phyloP scores from a whole-genome alignment of 164 flowering plant genomes.

The Litsea cubeba region DNA sequence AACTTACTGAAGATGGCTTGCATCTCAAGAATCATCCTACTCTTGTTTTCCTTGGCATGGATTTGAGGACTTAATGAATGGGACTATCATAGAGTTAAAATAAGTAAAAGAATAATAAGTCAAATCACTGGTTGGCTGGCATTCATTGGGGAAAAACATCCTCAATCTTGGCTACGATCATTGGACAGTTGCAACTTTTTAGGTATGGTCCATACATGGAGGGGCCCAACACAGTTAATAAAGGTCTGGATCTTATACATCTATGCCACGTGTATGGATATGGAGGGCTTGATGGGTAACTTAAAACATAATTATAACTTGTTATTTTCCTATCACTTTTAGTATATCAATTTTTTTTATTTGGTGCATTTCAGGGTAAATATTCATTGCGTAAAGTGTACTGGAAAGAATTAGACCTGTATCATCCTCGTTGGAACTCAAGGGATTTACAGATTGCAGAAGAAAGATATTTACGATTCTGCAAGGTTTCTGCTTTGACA shows the following conservation, averaged over 20 bases:
- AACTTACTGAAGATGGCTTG: not conserved
- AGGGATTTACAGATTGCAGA: conserved; percentile 90
- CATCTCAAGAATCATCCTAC: not conserved
- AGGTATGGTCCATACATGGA: not conserved
- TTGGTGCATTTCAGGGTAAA: conserved; percentile 57
- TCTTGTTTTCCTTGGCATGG: not conserved
- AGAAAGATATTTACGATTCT: conserved; percentile 81
- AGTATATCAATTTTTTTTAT: not conserved
- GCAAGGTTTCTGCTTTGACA: conserved; percentile 68
- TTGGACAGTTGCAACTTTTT: not conserved
- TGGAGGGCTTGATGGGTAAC: not conserved
- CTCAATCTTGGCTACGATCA: not conserved
- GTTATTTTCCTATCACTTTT: not conserved
- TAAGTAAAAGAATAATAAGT: no score
- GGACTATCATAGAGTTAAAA: not conserved
- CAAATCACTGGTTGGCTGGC: not conserved
- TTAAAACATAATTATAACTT: no score
- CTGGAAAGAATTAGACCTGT: conserved; percentile 92
- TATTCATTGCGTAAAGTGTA: conserved; percentile 62
- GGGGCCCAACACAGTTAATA: not conserved
- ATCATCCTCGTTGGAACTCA: conserved; percentile 89
- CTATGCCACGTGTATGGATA: not conserved
- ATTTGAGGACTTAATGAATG: not conserved
- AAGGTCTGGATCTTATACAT: not conserved
- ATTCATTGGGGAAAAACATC: not conserved